Base-by-base conservation (phyloP, 768 basidiomycete species). In the Multifurca ochricompacta region DNA sequence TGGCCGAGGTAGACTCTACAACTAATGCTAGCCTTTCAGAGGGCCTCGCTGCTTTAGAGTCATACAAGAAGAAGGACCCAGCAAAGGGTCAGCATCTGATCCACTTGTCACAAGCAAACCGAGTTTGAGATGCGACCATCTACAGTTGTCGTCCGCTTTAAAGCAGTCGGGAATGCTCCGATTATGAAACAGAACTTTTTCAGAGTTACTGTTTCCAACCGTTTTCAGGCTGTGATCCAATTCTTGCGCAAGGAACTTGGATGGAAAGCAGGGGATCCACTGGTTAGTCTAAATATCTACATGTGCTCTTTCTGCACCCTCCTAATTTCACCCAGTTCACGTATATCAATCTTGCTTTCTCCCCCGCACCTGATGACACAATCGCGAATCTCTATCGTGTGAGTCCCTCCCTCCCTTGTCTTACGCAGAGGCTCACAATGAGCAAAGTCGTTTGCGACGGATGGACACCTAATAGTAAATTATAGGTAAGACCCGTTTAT, bases 151-250 rank as follows among this genome's bases (percentile, higher is more conserved):
- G 91, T 99, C 9, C 84, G 93, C 40, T 99, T 99, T 80, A 94
- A 94, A 68, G 93, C 95, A 2, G 89, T 96, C 9, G 95, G 95
- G 42, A 94, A 95, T 63, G 95, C 94, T 1, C 95, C 95, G 0
- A 93, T 99, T 64, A 96, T 99, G 94, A 94, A 88, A 72, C 91
- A 95, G 71, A 97, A 95, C 73, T 89, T 94, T 63, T 97, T 92
- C 81, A 95, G 94, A 76, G 94, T 97, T 65, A 92, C 93, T 0
- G 88, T 93, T 11, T 84, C 87, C 36, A 93, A 96, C 67, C 78
- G 87, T 50, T 99, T 97, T 64, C 92, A 96, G 67, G 89, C 91
- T 7, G 94, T 98, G 51, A 92, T 95, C 37, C 85, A 90, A 64
- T 96, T 98, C 68, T 66, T 98, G 69, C 72, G 94, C 59, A 90